phyloP scores from a whole-genome alignment of 768 basidiomycete species.

The Pleurotus eryngii region DNA sequence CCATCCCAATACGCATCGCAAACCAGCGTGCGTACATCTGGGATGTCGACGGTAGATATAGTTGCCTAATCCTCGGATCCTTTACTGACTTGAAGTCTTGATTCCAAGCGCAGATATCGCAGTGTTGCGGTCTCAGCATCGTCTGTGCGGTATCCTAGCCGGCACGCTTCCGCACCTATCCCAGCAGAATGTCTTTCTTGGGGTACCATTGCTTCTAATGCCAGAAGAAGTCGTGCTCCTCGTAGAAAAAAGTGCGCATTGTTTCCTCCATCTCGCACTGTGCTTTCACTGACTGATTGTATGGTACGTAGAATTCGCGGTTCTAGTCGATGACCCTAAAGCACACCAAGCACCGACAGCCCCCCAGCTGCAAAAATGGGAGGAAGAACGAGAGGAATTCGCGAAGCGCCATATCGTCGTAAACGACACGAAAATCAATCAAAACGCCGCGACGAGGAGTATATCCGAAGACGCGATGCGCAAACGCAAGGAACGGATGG shows the following conservation, averaged over 20 bases:
- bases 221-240: conserved; percentile 92
- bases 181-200: conserved; percentile 95
- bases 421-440: conserved; percentile 46
- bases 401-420: conserved; percentile 50
- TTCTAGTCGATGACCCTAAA: conserved; percentile 68
- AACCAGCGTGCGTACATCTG: conserved; percentile 85
- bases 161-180: conserved; percentile 94
- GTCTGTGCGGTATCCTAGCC: conserved; percentile 78
- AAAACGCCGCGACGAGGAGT: conserved; percentile 27
- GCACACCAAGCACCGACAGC: conserved; percentile 51
- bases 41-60: conserved; percentile 26
- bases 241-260: conserved; percentile 66
- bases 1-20: conserved; percentile 66
- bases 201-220: conserved; percentile 82
- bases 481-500: conserved; percentile 73
- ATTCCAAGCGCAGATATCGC: conserved; percentile 61
- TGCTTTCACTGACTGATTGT: conserved; percentile 9
- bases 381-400: conserved; percentile 40
- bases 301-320: conserved; percentile 57
- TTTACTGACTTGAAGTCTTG: background rate
- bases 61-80: too few species aligned
- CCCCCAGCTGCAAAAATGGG: conserved; percentile 52
- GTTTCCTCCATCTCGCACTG: background rate
- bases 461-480: conserved; percentile 61
- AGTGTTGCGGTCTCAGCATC: conserved; percentile 72